Base-by-base conservation (phyloP, 352 stramenopile species). In the Pythium folliculosum region DNA sequence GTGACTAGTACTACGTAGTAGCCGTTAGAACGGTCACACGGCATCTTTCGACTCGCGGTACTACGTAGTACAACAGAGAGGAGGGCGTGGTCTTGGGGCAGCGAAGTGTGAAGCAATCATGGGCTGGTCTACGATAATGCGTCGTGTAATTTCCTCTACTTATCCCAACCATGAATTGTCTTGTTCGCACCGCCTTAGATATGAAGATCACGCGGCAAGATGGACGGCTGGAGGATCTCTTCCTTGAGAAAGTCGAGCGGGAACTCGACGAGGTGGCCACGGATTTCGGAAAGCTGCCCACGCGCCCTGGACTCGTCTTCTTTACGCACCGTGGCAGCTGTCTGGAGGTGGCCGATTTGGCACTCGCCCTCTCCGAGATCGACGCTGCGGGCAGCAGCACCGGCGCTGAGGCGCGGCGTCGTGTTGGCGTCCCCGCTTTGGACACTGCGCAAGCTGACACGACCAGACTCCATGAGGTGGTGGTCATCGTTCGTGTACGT, bases 341-440 rank as follows among this genome's bases (percentile, higher is more conserved):
- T 95, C 67, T 95, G 81, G 22, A 95, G 76, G 65, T 94, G 87
- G 23, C 84, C 80, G 53, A 95, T 92, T 70, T 95, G 87, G 63
- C 83, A 90, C 44, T 94, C 85, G 27, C 75, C 63, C 14, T 58
- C 57, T 13, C 45, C 83, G 23, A 84, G 65, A 67, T 91, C 83
- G 44, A 84, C 73, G 23, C 72, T 76, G 7, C 63, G 51, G 25
- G 23, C 43, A 17, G 19, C 44, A 8, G 23, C 52, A 16, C 50
- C 52, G 1, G 32, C 35, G 22, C 40, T 50, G 10, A 50, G 4
- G n/a, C 65, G 43, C 16, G 19, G n/a, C 70, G 53, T 50, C 73
- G 67, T 52, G 45, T 67, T 54, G 38, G 60, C 70, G 17, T 77
- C 70, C 3, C 73, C 76, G 61, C 74, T 77, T 52, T 77, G 68